Evolutionary conservation across 768 basidiomycete species (phyloP), one percentile per base, ranked within the genome.

Genomic region (Lactifluus echinatus): DNA sequence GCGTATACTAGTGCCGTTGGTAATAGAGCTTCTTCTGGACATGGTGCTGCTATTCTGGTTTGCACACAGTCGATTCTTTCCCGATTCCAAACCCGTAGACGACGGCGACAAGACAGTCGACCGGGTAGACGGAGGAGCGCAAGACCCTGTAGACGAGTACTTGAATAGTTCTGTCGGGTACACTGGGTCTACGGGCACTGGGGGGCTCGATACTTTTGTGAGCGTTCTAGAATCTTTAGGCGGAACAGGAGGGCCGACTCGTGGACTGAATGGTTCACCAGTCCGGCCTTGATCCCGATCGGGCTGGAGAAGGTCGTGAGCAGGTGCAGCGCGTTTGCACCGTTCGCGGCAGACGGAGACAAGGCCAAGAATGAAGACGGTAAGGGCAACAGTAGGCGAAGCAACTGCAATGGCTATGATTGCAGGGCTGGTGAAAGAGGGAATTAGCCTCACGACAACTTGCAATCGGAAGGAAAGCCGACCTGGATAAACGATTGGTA

Each of bases 21-120:
- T 15, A 14, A 29, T 36, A 36, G n/a, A n/a, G n/a, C n/a, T n/a
- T n/a, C 17, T 24, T 26, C 17, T 54, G 10, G 52, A 42, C 31
- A 31, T 53, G 19, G 21, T 52, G 31, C 56, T 47, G 21, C 24
- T 19, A 43, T 47, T 42, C 39, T 26, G 52, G 15, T n/a, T 26
- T 8, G n/a, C 17, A 48, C 26, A 37, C n/a, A 53, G 40, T 37
- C 15, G 53, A 29, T 42, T 47, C 33, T 14, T 60, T 19, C 37
- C 21, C 28, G 39, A 31, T 12, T 28, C 34, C 24, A 39, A 10
- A 26, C 28, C 33, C 24, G 40, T 33, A 2, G 56, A 45, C 14
- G 21, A 29, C 15, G 59, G 59, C 1, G 50, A 42, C 19, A 58
- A 17, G n/a, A 61, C 24, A 23, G 56, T 53, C 31, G 57, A 50